Evolutionary conservation across 768 basidiomycete genomes (phyloP).

Genomic region (Rhodotorula sphaerocarpa): DNA sequence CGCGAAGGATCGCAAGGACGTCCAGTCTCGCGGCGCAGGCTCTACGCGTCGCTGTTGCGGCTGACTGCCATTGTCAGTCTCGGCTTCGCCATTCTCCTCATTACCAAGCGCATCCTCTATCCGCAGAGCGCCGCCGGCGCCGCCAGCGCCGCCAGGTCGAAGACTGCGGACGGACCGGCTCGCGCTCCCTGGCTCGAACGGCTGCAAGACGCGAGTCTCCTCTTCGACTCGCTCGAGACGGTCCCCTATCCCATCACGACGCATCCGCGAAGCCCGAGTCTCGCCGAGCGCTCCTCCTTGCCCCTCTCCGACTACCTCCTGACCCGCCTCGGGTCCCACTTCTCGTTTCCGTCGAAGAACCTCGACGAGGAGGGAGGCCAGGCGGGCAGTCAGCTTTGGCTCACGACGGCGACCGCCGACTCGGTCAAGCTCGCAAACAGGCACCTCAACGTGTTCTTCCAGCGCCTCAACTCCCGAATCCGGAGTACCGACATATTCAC

Average conservation of each 20-base stretch:
- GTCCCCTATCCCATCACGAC: background rate
- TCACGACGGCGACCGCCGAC: slow-evolving; percentile 9
- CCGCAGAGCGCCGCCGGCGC: too few relatives aligned
- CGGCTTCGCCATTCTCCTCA: background rate
- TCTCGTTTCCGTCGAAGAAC: slow-evolving; percentile 6
- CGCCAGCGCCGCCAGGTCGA: too few relatives aligned
- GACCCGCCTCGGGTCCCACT: slow-evolving; percentile 22
- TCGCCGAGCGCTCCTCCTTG: background rate
- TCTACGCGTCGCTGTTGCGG: background rate
- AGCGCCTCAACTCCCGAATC: background rate
- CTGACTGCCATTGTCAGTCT: background rate
- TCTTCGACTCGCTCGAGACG: slow-evolving; percentile 13
- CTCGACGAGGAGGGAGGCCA: background rate
- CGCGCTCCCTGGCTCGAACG: background rate
- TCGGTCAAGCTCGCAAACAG: background rate
- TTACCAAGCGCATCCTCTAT: background rate
- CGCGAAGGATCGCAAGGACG: background rate
- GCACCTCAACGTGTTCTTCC: slow-evolving; percentile 9
- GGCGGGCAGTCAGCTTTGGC: slow-evolving; percentile 13
- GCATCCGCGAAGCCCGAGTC: slow-evolving; percentile 6
- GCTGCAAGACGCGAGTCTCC: background rate
- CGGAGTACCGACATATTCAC: background rate
- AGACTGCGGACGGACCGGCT: background rate
- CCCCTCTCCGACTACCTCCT: slow-evolving; percentile 13
- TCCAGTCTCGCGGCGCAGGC: background rate